Base-by-base conservation (phyloP, 139 green algal species). In the Auxenochlorella pyrenoidosa region DNA sequence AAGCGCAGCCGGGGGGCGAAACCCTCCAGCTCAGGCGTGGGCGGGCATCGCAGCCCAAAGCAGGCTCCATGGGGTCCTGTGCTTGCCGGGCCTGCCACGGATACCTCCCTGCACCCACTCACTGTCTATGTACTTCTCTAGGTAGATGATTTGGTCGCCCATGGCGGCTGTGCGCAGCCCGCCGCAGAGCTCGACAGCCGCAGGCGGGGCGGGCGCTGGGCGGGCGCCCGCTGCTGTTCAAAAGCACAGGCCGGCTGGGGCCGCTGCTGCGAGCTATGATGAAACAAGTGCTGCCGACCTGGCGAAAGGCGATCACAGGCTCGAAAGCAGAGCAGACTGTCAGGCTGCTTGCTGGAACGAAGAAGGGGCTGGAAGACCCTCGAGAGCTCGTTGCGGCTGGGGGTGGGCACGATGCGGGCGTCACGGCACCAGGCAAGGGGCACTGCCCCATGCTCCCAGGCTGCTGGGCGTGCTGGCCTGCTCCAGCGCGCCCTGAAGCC, bases 121-220 rank as follows among this genome's bases (percentile, higher is more conserved):
- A 93, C 91, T 92, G 78, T 97, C 95, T 32, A 97, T 89, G 79
- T 93, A 97, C 24, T 89, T 94, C 71, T 97, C 95, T 36, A 97
- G 84, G 79, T 94, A 96, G 21, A 95, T 80, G n/a, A 96, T 88
- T 63, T 91, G 93, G 70, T 92, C 92, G 0, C 60, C 70, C 91
- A 93, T 93, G 22, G 58, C 51, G 58, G 47, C 47, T 36, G 72
- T 24, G 38, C 26, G 15, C 43, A 19, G 24, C 13, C 75, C 36
- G 75, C 75, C 75, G 75, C 75, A 43, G 16, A 22, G 38, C 22
- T 32, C 5, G 16, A 34, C 68, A 75, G 63, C 68, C 34, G 68
- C 68, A 32, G 68, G 68, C 68, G 34, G 68, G 68, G n/a, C 68
- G n/a, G 68, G 34, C 68, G 68, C n/a, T 38, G 68, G 66, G 68